Evolutionary conservation across 208 protist genomes (phyloP).

Genomic region (Acanthamoeba sp.): DNA sequence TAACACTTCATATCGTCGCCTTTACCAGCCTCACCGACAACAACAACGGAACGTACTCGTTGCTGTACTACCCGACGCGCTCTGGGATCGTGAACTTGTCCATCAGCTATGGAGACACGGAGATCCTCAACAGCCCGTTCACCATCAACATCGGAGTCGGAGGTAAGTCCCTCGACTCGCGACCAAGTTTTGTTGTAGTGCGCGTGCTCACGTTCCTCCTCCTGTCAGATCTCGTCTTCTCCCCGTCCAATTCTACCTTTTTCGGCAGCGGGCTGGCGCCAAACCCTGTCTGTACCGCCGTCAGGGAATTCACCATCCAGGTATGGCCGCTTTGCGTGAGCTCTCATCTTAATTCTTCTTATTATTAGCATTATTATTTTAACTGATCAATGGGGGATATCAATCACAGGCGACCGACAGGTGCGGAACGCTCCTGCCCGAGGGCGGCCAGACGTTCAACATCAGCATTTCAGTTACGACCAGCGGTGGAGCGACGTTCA

Average conservation of each 20-base stretch:
- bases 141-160: constrained; percentile 21
- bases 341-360: background rate
- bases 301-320: constrained; percentile 59
- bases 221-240: constrained; percentile 52
- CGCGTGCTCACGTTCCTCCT: background rate
- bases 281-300: constrained; percentile 47
- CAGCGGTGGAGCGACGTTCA: background rate
- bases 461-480: background rate
- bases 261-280: constrained; percentile 31
- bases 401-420: background rate
- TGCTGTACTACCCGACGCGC: constrained; percentile 19
- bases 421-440: background rate
- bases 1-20: background rate
- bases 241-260: background rate
- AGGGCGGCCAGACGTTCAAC: constrained; percentile 17
- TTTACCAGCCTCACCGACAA: constrained; percentile 61
- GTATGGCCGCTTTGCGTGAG: background rate
- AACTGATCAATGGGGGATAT: background rate
- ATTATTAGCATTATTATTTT: too few species aligned
- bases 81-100: constrained; percentile 50
- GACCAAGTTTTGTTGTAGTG: background rate
- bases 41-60: constrained; percentile 35
- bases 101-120: background rate
- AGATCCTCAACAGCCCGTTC: constrained; percentile 57
- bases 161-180: background rate